These are phyloP conservation scores for Smithsoniella earleae DNA, from an alignment of 163 green algal genomes.

Conservation along the genomic window DNA sequence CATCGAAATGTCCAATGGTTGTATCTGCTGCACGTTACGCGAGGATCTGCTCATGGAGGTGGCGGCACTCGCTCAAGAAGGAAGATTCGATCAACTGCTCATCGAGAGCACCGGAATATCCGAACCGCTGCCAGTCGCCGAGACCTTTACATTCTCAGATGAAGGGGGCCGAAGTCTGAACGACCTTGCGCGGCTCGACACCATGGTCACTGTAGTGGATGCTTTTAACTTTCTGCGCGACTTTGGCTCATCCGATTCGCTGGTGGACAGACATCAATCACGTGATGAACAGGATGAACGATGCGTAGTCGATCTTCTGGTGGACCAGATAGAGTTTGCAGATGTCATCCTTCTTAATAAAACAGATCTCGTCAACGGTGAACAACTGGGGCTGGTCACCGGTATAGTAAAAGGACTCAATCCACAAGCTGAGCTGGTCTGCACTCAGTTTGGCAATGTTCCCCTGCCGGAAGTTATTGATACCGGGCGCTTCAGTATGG, in stretches of 20 bases:
- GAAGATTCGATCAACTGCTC: slow-evolving; percentile 65
- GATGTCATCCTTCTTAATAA: slow-evolving; percentile 82
- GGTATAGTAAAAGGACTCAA: slow-evolving; percentile 47
- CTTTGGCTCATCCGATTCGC: no score
- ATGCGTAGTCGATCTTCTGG: slow-evolving; percentile 59
- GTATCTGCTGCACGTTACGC: slow-evolving; percentile 75
- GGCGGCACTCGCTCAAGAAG: slow-evolving; percentile 42
- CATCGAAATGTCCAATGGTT: slow-evolving; percentile 79
- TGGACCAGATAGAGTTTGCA: slow-evolving; percentile 76
- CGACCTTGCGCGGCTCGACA: no score
- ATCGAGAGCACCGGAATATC: slow-evolving; percentile 75
- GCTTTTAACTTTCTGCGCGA: neutral
- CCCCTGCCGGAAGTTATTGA: no score
- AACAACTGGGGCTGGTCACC: slow-evolving; percentile 35
- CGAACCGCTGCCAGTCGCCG: slow-evolving; percentile 58
- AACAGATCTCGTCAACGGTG: slow-evolving; percentile 40
- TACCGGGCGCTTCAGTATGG: no score
- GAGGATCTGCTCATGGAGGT: slow-evolving; percentile 57
- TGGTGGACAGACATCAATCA: no score
- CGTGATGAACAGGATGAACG: no score
- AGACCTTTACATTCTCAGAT: no score
- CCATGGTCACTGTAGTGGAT: neutral
- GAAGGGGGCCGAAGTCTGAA: no score
- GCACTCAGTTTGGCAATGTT: no score
- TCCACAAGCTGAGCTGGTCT: slow-evolving; percentile 42